Evolutionary conservation across 495 filamentous ascomycete species (phyloP).

Genomic region (Penicillium turbatum): DNA sequence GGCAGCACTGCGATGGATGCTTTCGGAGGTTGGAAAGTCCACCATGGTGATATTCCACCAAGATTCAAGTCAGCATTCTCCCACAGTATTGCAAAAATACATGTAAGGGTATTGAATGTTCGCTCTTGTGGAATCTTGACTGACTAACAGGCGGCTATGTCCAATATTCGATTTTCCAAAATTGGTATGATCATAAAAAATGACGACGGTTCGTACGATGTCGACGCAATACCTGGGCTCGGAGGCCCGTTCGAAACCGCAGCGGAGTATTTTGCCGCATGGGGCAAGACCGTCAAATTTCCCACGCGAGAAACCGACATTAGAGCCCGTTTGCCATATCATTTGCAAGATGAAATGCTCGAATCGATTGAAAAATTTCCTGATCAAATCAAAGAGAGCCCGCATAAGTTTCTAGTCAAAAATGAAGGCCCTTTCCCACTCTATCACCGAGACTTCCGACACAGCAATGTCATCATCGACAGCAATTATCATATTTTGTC

Average conservation of each 20-base stretch:
- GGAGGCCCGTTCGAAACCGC: background rate
- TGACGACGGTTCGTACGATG: background rate
- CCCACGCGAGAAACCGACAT: background rate
- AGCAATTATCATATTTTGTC: too few species aligned
- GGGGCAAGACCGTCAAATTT: too few species aligned
- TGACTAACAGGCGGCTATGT: background rate
- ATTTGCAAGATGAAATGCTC: background rate
- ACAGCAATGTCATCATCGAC: too few species aligned
- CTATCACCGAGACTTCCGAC: too few species aligned
- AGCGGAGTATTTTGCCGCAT: too few species aligned
- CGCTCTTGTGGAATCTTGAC: too few species aligned
- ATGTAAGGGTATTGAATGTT: background rate
- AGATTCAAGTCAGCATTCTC: background rate
- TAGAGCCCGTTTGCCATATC: too few species aligned
- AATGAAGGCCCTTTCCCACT: too few species aligned
- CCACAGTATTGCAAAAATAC: background rate
- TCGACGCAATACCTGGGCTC: background rate
- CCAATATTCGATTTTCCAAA: background rate
- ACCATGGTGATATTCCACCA: background rate
- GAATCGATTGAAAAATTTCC: background rate
- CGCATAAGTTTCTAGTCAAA: too few species aligned
- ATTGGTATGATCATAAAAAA: background rate
- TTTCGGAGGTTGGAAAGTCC: background rate
- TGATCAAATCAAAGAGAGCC: too few species aligned
- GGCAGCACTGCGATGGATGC: background rate